Evolutionary conservation across 2,329 filamentous ascomycete genomes (phyloP).

Genomic region (Hypoxylon sp.): DNA sequence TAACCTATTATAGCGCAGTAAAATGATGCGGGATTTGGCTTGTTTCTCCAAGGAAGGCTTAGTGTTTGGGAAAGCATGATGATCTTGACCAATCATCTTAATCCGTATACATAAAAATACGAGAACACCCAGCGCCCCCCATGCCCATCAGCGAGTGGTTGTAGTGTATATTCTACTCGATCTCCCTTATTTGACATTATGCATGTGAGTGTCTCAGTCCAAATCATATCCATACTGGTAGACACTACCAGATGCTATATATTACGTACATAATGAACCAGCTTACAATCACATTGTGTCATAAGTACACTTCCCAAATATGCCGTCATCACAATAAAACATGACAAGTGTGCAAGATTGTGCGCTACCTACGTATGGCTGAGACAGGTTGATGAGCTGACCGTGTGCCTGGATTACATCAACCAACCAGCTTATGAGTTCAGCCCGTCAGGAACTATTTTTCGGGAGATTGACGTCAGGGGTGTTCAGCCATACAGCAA

Average conservation of each 20-base stretch:
- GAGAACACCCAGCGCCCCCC: conserved; percentile 16
- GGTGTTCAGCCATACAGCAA: conserved; percentile 15
- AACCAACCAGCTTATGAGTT: conserved; percentile 28
- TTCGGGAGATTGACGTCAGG: conserved; percentile 36
- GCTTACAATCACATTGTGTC: background rate
- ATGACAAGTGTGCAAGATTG: conserved; percentile 1
- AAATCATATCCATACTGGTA: too few relatives aligned
- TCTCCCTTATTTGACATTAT: conserved; percentile 5
- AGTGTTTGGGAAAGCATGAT: conserved; percentile 7
- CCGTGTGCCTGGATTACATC: conserved; percentile 11
- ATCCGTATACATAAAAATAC: conserved; percentile 28
- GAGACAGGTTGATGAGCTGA: conserved; percentile 18
- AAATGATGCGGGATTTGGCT: conserved; percentile 26
- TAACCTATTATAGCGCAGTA: conserved; percentile 19
- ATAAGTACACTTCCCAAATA: background rate
- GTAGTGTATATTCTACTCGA: background rate
- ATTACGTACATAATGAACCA: too few relatives aligned
- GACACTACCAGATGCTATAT: too few relatives aligned
- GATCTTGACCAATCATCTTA: conserved; percentile 24
- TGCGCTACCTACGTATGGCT: conserved; percentile 7
- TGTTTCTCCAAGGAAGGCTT: conserved; percentile 14
- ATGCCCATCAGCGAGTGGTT: too few relatives aligned
- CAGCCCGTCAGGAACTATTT: conserved; percentile 12
- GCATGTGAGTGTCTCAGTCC: background rate
- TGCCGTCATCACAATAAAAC: conserved; percentile 1